These are phyloP conservation scores for Phytophthora ramorum DNA, from an alignment of 352 stramenopile genomes.

Conservation along the genomic window DNA sequence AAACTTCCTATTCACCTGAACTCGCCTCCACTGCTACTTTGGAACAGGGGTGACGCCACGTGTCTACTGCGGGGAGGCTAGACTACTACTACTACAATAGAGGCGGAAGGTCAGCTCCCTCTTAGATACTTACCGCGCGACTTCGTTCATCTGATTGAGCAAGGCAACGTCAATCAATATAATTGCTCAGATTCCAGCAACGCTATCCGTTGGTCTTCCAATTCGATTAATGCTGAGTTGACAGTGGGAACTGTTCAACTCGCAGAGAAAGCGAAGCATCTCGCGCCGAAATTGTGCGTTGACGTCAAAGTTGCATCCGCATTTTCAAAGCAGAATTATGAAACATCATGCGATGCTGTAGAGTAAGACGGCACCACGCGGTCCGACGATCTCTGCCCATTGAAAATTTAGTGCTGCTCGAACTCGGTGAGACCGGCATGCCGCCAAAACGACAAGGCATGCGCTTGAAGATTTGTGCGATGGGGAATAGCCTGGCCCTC, in stretches of 20 bases:
- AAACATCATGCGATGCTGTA: too few relatives aligned
- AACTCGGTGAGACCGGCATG: conserved; percentile 9
- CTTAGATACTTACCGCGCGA: neutral
- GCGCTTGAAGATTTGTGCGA: conserved; percentile 28
- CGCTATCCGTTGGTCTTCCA: neutral
- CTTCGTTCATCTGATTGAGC: too few relatives aligned
- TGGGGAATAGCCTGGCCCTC: conserved; percentile 16
- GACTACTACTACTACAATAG: neutral
- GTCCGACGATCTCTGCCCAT: neutral
- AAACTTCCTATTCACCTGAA: neutral
- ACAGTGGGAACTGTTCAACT: neutral
- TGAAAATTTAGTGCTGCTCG: conserved; percentile 7
- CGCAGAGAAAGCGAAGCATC: too few relatives aligned
- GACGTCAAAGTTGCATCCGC: too few relatives aligned
- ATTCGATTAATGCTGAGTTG: neutral
- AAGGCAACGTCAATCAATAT: too few relatives aligned
- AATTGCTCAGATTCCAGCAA: too few relatives aligned
- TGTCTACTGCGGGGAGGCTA: neutral
- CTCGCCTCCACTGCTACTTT: neutral
- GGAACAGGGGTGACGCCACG: neutral
- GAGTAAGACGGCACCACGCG: too few relatives aligned
- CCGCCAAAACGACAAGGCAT: conserved; percentile 10
- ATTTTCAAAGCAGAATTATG: too few relatives aligned
- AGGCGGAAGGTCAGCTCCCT: neutral
- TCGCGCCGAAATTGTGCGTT: too few relatives aligned